Evolutionary conservation across 352 stramenopile genomes (phyloP).

Genomic region (Globisporangium camurandrum): DNA sequence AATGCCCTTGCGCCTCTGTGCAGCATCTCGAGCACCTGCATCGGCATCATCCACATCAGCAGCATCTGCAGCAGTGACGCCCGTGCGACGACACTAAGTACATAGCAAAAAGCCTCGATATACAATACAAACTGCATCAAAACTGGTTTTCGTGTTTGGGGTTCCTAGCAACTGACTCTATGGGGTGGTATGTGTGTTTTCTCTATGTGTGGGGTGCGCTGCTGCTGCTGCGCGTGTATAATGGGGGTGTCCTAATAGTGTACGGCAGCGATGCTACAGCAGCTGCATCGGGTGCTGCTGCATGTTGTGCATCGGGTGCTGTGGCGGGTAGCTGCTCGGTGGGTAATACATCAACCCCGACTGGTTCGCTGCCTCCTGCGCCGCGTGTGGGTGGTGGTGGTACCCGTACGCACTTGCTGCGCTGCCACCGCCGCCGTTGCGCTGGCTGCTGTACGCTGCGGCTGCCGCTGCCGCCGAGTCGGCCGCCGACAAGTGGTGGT

Average conservation of each 20-base stretch:
- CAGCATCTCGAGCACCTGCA: not conserved
- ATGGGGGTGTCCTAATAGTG: conserved; percentile 11
- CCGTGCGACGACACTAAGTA: not conserved
- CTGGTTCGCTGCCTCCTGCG: conserved; percentile 13
- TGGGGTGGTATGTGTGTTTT: not conserved
- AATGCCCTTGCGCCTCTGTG: not conserved
- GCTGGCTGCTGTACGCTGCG: conserved; percentile 41
- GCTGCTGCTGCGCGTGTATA: not conserved
- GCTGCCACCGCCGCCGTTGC: no score
- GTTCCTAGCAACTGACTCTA: not conserved
- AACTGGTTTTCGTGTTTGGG: not conserved
- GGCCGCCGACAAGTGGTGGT: conserved; percentile 47
- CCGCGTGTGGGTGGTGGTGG: conserved; percentile 40
- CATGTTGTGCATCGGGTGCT: conserved; percentile 73
- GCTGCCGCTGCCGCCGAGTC: conserved; percentile 49
- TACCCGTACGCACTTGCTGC: conserved; percentile 26
- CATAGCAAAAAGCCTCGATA: not conserved
- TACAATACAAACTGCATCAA: not conserved
- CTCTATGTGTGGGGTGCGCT: not conserved
- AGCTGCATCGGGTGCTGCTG: conserved; percentile 66
- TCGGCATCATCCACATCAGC: not conserved
- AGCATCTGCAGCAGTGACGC: not conserved
- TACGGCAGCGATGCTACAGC: conserved; percentile 42
- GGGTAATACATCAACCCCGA: conserved; percentile 70
- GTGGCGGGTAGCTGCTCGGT: conserved; percentile 34